A percentile compares a stretch with the other conserved stretches of the same genome.
Evolutionary conservation across 805 yeast genomes (phyloP).

Genomic region (Zygoascus bituminiphila): DNA sequence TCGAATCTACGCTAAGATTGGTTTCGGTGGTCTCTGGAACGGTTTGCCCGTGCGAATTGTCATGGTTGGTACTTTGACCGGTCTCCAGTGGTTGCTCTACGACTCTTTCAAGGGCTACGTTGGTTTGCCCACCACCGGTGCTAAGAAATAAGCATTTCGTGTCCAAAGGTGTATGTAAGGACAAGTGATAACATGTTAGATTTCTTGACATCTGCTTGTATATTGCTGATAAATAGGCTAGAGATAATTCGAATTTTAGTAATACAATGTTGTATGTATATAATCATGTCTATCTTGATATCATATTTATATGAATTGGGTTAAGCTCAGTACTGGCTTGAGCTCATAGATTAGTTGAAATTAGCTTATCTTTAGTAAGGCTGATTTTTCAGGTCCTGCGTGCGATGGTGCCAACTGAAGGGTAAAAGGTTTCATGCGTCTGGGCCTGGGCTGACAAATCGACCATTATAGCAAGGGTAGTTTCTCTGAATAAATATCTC

Average conservation of each 20-base stretch:
- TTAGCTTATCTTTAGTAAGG: too few species aligned
- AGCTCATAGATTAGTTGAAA: too few species aligned
- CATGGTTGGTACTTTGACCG: slow-evolving; percentile 96
- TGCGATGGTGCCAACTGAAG: too few species aligned
- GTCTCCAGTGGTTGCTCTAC: slow-evolving; percentile 93
- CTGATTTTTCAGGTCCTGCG: too few species aligned
- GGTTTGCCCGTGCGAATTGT: slow-evolving; percentile 90
- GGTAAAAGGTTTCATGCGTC: too few species aligned
- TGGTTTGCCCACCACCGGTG: slow-evolving; percentile 93
- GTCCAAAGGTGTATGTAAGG: background rate
- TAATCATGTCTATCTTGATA: too few species aligned
- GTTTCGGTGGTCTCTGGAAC: slow-evolving; percentile 89
- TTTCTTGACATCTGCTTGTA: background rate
- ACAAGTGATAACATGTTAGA: background rate
- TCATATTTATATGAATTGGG: too few species aligned
- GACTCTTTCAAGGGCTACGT: slow-evolving; percentile 92
- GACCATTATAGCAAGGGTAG: background rate
- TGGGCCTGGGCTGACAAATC: background rate
- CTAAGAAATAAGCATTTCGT: slow-evolving; percentile 15
- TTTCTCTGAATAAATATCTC: background rate
- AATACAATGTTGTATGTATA: background rate
- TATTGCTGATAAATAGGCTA: background rate
- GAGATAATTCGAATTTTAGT: background rate
- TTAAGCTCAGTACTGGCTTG: too few species aligned
- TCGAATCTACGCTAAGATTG: slow-evolving; percentile 75